Evolutionary conservation across 2,329 filamentous ascomycete genomes (phyloP), one percentile per base, ranked within the genome.

Genomic region (Leptographium galeiforme): DNA sequence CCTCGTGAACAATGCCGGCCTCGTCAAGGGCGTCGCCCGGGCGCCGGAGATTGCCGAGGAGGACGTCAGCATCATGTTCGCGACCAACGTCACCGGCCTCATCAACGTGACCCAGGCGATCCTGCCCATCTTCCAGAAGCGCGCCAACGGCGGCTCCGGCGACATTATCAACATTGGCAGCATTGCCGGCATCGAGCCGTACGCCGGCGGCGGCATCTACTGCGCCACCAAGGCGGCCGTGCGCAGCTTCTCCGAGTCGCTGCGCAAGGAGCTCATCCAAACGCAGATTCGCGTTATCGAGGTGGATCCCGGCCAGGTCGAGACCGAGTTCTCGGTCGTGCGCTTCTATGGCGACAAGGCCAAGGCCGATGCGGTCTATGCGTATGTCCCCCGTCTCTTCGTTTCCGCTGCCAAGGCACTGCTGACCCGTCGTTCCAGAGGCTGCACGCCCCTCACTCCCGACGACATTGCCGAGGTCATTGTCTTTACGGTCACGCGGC

Each of bases 31-130:
- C 58, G 80, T 95, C 13, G 91, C 87, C 50, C 82, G 85, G 65
- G 89, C 89, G 1, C 90, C 90, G 18, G 79, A 87, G 43, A 96
- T 98, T 65, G 77, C 75, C 16, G 77, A 87, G 62, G 82, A 84
- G 55, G 91, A 98, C 70, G 85, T 96, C 62, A 76, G 85, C 62
- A 64, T 83, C 66, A 96, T 97, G 89, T 88, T 96, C 65, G 72
- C 79, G 48, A 97, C 93, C 55, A 98, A 98, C 67, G 90, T 97
- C 51, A 93, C 86, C 2, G 93, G 93, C 33, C 76, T 98, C 38
- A 93, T 98, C 73, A 87, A 91, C 74, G 88, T 97, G 85, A 97
- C 93, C 0, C 93, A 98, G 74, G 87, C 87, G 47, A 75, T 96
- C 44, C 69, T 97, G 18, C 82, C 87, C 51, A 82, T 89, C 65